Base-by-base conservation (phyloP, 1,284 basidiomycete genomes). In the Naganishia sp. region DNA sequence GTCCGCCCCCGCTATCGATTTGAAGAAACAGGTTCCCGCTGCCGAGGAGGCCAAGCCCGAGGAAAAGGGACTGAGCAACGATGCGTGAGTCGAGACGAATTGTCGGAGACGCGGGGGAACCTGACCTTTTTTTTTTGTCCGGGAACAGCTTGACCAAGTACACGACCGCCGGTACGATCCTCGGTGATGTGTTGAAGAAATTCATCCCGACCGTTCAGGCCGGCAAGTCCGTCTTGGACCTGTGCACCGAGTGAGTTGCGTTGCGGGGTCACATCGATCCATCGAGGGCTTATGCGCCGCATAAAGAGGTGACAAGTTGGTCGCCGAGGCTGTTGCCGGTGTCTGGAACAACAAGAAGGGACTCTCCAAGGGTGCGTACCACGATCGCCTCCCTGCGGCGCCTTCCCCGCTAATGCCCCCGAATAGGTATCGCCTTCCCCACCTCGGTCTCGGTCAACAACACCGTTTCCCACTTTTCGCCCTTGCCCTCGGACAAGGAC, bases 401-500 rank as follows among this genome's bases (percentile, higher is more conserved):
- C 25, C 2, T n/a, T 23, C 25, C 31, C 28, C 43, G 32, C 42
- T 25, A 2, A 43, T 25, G 6, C n/a, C 10, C 25, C 7, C 39
- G 6, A n/a, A 2, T 9, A 61, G 58, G 93, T 70, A 84, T 94
- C 75, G 92, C 93, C 1, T 97, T 97, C 85, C 94, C 95, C 31
- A 97, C 95, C 23, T 88, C 85, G 72, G 83, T 98, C 72, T 95
- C 93, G 46, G 87, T 98, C 74, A 97, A 98, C 87, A 82, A 84
- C 69, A 79, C 82, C 67, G 81, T 85, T 63, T 83, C 83, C 73
- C 83, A 85, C 80, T 84, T 82, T 75, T 82, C 83, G 21, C 84
- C 84, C 31, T 75, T 85, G n/a, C 80, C 81, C 17, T 82, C 82
- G 23, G 83, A 85, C 76, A 79, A 81, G 67, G 80, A 79, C 71